A percentile compares a stretch with the other conserved stretches of the same genome.
Evolutionary conservation across 2,329 filamentous ascomycete genomes (phyloP).

Genomic region (Diaporthe humulicola): DNA sequence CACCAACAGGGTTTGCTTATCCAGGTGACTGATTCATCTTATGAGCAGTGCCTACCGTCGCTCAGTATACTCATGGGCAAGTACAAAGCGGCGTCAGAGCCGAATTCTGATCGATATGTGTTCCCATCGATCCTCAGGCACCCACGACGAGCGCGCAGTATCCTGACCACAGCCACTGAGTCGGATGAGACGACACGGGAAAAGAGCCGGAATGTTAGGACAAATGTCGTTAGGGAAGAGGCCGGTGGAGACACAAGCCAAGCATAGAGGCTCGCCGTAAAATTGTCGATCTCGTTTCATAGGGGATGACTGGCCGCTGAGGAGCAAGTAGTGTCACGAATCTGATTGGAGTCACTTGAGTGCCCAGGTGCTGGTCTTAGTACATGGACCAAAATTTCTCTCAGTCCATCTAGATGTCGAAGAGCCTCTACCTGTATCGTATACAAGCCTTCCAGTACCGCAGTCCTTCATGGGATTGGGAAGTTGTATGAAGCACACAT

Average conservation of each 20-base stretch:
- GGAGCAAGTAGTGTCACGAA: too few relatives aligned
- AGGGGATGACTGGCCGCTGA: too few relatives aligned
- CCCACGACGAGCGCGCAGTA: not conserved
- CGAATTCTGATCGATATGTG: not conserved
- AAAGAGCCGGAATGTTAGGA: not conserved
- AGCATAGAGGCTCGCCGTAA: not conserved
- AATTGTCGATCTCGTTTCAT: not conserved
- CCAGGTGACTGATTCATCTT: not conserved
- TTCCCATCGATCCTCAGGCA: conserved; percentile 18
- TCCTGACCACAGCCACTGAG: conserved; percentile 12
- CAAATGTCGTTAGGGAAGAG: not conserved
- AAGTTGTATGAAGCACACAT: not conserved
- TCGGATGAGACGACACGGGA: conserved; percentile 3
- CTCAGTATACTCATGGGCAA: not conserved
- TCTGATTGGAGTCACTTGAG: too few relatives aligned
- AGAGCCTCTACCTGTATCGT: too few relatives aligned
- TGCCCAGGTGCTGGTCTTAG: too few relatives aligned
- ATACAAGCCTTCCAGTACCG: too few relatives aligned
- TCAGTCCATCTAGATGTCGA: too few relatives aligned
- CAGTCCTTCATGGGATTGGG: too few relatives aligned
- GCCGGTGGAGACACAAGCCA: not conserved
- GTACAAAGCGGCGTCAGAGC: not conserved
- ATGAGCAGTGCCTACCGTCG: not conserved
- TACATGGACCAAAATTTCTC: too few relatives aligned
- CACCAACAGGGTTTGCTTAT: not conserved